Evolutionary conservation across 352 stramenopile genomes (phyloP), one percentile per base, ranked within the genome.

Genomic region (Phytophthora tubulina): DNA sequence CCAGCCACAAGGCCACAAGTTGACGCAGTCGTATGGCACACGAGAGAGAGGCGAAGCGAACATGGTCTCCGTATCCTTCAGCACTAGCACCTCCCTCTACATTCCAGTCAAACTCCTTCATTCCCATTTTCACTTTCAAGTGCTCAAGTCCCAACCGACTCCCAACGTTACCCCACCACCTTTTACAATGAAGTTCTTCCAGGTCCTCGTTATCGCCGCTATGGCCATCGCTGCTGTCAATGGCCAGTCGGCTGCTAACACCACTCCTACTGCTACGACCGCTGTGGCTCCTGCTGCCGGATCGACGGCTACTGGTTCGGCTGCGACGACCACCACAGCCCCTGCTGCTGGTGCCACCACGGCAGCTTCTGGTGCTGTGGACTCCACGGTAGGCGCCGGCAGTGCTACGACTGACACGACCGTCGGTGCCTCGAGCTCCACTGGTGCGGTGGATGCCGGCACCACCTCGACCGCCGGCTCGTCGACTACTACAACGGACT

Each of bases 101-200:
- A 11, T 46, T 46, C 27, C 27, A 32, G 45, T 10, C n/a, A 15
- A 17, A 14, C 32, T 38, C 46, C 39, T 39, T 58, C 60, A 75
- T 66, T 78, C 39, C 39, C 49, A 51, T 48, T 63, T 75, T 46
- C 53, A 67, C 51, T 63, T 36, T 33, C 66, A 46, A 69, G 61
- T 70, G 32, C 51, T 46, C 60, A 79, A 79, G 72, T 70, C 58
- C 21, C 44, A 65, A 66, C 41, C 50, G 39, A 64, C 63, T 67
- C 35, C 13, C n/a, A 38, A 36, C 32, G 14, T 10, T 27, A 27
- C 21, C 21, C 21, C 21, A 27, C 21, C 21, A 46, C 42, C 54
- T 45, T 39, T 36, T 50, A 70, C 60, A 1, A 81, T 81, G 71
- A 72, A 81, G 71, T 63, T 79, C 59, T 60, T 77, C 51, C 67